These are phyloP conservation scores for Citrullus mucosospermus DNA, from an alignment of 306 rosid species.

Conservation along the genomic window DNA sequence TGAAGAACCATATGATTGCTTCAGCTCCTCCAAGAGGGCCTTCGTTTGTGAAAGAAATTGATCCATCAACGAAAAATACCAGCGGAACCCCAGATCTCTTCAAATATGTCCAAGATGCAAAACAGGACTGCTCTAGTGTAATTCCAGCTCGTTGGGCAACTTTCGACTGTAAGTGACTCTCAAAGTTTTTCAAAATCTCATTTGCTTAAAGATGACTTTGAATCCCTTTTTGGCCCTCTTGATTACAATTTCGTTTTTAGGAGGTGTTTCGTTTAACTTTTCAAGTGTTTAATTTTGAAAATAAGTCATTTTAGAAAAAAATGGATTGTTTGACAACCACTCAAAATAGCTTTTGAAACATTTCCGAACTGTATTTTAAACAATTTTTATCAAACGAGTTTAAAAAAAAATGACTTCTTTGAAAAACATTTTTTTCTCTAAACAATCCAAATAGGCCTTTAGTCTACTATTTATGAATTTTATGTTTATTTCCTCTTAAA, in stretches of 20 bases:
- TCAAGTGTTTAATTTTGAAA: no score
- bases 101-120: constrained; percentile 16
- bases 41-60: constrained; percentile 23
- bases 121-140: constrained; percentile 19
- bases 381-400: no score
- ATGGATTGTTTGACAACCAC: no score
- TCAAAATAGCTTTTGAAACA: no score
- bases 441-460: no score
- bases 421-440: no score
- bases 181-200: not conserved
- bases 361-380: no score
- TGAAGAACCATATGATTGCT: constrained; percentile 12
- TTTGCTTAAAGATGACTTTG: not conserved
- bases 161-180: constrained; percentile 51
- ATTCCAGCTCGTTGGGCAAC: constrained; percentile 58
- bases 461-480: not conserved
- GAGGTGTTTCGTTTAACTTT: no score
- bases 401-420: no score
- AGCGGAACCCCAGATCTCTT: constrained; percentile 27
- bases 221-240: no score
- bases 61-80: constrained; percentile 9
- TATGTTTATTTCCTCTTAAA: not conserved
- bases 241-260: no score
- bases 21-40: constrained; percentile 25
- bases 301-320: no score